Base-by-base conservation (phyloP, 2,329 filamentous ascomycete genomes). In the Pochonia chlamydosporia region DNA sequence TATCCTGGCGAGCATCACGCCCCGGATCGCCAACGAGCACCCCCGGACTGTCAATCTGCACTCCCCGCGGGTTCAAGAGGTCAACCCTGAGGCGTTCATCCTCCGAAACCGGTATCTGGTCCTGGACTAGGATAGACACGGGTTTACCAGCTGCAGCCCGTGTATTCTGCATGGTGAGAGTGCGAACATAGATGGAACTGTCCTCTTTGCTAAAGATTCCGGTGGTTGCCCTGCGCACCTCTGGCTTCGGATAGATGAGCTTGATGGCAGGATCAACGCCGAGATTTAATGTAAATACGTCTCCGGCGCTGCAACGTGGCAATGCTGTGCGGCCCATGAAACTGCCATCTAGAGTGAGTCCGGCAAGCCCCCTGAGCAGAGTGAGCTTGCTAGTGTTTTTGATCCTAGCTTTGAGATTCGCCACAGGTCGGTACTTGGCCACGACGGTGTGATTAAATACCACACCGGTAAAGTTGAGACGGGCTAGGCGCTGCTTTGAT, bases 21-120 rank as follows among this genome's bases (percentile, higher is more conserved):
- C 50, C 54, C 20, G 56, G 40, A 11, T 53, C 49, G 1, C 70
- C 71, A 1, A 64, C 60, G 1, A 50, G 41, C 4, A 75, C 64
- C 2, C 53, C 44, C 2, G 64, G 56, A 1, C 70, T 70, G 1
- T 63, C 66, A 6, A 59, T 51, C 3, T 51, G 54, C 43, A 82
- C 51, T 0, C 76, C 76, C 13, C 60, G 60, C 0, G 79, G 79
- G 25, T 63, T 59, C 8, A 72, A 53, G 25, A 81, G 57, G 1
- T 72, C 69, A 5, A 82, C 68, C 8, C 65, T 64, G 16, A 83
- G 63, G 43, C 69, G 65, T 58, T 80, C 78, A 47, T 82, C 77
- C 59, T 81, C 72, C 35, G 71, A 77, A 16, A 81, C 65, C 2
- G 79, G 79, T 2, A 81, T 66, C 61, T 82, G 78, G 53, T 83